Evolutionary conservation across 192 early-diverging fungal species (phyloP).

Genomic region (Oehlia diaphana): DNA sequence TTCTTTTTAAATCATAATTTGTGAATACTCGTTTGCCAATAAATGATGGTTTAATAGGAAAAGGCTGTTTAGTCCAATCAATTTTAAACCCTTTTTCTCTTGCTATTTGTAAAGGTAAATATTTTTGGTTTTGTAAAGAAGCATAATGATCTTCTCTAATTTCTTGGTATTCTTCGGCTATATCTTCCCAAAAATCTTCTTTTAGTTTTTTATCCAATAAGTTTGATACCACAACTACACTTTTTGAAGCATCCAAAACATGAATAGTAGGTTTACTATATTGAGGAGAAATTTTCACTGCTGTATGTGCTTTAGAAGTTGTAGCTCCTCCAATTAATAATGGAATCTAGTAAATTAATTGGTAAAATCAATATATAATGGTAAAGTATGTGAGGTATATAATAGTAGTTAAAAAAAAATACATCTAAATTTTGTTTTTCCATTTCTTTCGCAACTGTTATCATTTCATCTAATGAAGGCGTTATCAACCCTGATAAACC

Average conservation of each 20-base stretch:
- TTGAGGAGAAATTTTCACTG: conserved; percentile 93
- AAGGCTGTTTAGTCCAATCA: conserved; percentile 65
- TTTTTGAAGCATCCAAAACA: conserved; percentile 87
- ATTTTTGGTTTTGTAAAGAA: conserved; percentile 81
- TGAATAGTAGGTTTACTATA: conserved; percentile 82
- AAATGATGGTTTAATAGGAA: conserved; percentile 79
- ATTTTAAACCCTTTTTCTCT: conserved; percentile 64
- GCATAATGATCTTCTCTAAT: conserved; percentile 93
- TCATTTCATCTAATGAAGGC: conserved; percentile 96
- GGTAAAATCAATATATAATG: too few species aligned
- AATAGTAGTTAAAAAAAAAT: neutral
- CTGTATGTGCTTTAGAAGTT: conserved; percentile 94
- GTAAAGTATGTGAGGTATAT: neutral
- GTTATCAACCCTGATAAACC: conserved; percentile 95
- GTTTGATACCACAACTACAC: conserved; percentile 85
- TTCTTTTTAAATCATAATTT: conserved; percentile 71
- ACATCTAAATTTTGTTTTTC: conserved; percentile 77
- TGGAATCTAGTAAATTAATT: conserved; percentile 55
- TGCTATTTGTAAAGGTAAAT: conserved; percentile 71
- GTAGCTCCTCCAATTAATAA: conserved; percentile 95
- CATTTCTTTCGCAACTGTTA: conserved; percentile 92
- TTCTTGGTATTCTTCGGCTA: conserved; percentile 93
- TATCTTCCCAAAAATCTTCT: conserved; percentile 89
- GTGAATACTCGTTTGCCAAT: conserved; percentile 79
- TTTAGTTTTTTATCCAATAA: conserved; percentile 73